Base-by-base conservation (phyloP, 306 rosid genomes). In the Medicago ruthenica region DNA sequence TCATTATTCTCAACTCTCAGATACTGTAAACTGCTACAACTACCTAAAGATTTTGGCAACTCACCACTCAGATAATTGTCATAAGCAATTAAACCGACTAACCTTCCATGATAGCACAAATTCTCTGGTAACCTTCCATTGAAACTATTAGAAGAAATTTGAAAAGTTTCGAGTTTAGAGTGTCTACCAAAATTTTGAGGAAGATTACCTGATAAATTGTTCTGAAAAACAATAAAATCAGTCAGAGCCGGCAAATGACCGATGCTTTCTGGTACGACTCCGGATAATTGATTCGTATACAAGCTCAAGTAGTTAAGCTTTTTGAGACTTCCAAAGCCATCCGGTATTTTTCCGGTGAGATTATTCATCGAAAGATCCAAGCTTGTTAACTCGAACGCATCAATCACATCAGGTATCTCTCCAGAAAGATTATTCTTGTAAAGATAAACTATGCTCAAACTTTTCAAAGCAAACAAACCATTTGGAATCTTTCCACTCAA, bases 171-270 rank as follows among this genome's bases (percentile, higher is more conserved):
- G n/a, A 90, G 89, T 42, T 2, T 74, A 0, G 86, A 87, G 61
- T 78, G 45, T 58, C 59, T 79, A 8, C 97, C 97, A 3, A 92
- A 79, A 6, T 86, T 85, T 0, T 87, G 82, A 77, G 97, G 86
- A 59, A 90, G 31, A 12, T 60, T 73, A n/a, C 96, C 96, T 37
- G 89, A 85, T 6, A 92, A 65, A 1, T 83, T 88, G 81, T 90
- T 88, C 22, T 10, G 6, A 48, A 68, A 80, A 21, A 80, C 72
- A 1, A 53, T 47, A 75, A 80, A 80, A 75, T 69, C 73, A 1
- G 6, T 70, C 6, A 80, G 48, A 75, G 34, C 31, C 1, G 76
- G 67, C 16, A 80, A 16, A 1, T 0, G 13, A 15, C 80, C 73
- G 3, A 80, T 37, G 41, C 60, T 75, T 60, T 68, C 42, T 6